Conservation (phyloP, 2,329 filamentous ascomycete genomes). For the Fusarium devonianum region DNA sequence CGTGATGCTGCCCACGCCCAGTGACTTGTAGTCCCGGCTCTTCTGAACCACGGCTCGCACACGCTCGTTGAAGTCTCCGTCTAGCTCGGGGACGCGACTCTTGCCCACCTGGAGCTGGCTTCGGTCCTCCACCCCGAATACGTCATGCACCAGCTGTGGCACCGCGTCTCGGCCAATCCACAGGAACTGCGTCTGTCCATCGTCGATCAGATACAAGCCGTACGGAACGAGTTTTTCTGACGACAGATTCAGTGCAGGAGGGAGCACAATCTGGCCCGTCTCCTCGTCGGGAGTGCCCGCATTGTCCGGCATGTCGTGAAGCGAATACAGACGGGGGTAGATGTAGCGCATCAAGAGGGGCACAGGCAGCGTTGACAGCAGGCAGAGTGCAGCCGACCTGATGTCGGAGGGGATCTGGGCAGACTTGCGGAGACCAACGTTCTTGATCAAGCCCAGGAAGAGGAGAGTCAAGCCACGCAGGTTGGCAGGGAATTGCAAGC, state of each 20-base stretch:
- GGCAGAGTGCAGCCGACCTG: slow-evolving; percentile 88
- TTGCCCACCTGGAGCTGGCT: slow-evolving; percentile 91
- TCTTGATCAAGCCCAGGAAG: slow-evolving; percentile 95
- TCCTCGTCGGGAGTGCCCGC: slow-evolving; percentile 84
- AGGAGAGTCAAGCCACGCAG: slow-evolving; percentile 86
- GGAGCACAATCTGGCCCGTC: slow-evolving; percentile 88
- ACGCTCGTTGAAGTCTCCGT: slow-evolving; percentile 96
- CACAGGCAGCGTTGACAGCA: slow-evolving; percentile 91
- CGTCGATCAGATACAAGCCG: slow-evolving; percentile 94
- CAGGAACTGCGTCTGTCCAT: slow-evolving; percentile 96
- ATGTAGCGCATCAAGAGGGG: slow-evolving; percentile 94
- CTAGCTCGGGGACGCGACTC: slow-evolving; percentile 82
- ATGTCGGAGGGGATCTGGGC: slow-evolving; percentile 94
- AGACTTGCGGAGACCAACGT: slow-evolving; percentile 90
- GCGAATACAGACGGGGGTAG: slow-evolving; percentile 81
- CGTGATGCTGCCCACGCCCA: slow-evolving; percentile 91
- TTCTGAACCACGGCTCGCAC: slow-evolving; percentile 91
- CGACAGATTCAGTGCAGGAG: slow-evolving; percentile 83
- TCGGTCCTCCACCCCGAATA: slow-evolving; percentile 87
- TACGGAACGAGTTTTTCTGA: slow-evolving; percentile 88
- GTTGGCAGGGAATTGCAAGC: slow-evolving; percentile 93
- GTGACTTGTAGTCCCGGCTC: slow-evolving; percentile 84
- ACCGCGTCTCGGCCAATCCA: slow-evolving; percentile 96
- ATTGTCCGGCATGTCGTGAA: slow-evolving; percentile 96
- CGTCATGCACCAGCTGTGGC: slow-evolving; percentile 84